Percentiles rank a stretch among this genome's conserved stretches.
phyloP scores from a whole-genome alignment of 2,329 filamentous ascomycete genomes.

The Colletotrichum spaethianum region DNA sequence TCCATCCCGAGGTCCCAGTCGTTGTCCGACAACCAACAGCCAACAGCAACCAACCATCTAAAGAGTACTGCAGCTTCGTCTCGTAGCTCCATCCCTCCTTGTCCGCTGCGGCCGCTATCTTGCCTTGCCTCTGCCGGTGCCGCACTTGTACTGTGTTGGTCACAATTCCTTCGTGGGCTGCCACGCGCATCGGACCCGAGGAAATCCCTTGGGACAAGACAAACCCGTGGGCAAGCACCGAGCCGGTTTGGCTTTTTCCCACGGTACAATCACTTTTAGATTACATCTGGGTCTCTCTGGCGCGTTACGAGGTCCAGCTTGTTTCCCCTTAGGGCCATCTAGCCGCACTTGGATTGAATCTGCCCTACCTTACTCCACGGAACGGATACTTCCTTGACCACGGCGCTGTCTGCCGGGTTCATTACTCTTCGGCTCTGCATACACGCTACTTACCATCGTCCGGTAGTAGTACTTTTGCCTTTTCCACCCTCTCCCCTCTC shows the following conservation, averaged over 20 bases:
- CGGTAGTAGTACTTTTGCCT: slow-evolving; percentile 8
- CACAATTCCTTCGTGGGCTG: slow-evolving; percentile 19
- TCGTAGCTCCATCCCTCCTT: slow-evolving; percentile 25
- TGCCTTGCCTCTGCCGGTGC: neutral
- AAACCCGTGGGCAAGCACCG: slow-evolving; percentile 30
- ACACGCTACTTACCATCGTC: slow-evolving; percentile 9
- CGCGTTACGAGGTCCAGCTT: slow-evolving; percentile 38
- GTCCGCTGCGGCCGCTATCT: slow-evolving; percentile 11
- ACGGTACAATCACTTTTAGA: slow-evolving; percentile 36
- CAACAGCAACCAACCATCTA: neutral
- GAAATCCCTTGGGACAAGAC: slow-evolving; percentile 21
- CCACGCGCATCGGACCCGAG: slow-evolving; percentile 26
- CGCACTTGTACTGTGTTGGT: slow-evolving; percentile 20
- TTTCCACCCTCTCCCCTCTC: slow-evolving; percentile 1
- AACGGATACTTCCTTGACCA: slow-evolving; percentile 38
- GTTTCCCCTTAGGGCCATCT: slow-evolving; percentile 34
- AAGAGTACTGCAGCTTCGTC: neutral
- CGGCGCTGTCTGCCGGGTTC: slow-evolving; percentile 28
- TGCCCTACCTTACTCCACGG: slow-evolving; percentile 41
- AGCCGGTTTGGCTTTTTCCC: slow-evolving; percentile 18
- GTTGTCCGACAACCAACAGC: neutral
- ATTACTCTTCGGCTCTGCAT: slow-evolving; percentile 29
- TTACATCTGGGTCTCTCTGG: slow-evolving; percentile 40
- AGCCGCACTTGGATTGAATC: slow-evolving; percentile 36
- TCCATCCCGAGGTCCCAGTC: neutral